A percentile compares a stretch with the other conserved stretches of the same genome.
These are phyloP conservation scores for Pseudocercospora pini-densiflorae DNA, from an alignment of 2,329 filamentous ascomycete genomes.

Conservation along the genomic window DNA sequence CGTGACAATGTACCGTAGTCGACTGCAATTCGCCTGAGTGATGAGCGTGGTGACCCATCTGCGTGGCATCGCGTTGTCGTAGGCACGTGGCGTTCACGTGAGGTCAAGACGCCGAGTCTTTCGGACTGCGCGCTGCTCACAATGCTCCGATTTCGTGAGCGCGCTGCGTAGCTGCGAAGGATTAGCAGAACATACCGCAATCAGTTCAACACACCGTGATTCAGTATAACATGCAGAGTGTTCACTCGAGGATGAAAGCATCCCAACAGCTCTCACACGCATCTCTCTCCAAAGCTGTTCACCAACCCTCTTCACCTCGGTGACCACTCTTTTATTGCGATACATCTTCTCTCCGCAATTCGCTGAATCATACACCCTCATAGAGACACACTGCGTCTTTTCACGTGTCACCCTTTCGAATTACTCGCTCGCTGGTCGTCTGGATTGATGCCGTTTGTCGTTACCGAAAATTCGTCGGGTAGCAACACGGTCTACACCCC, in stretches of 20 bases:
- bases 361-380: not conserved
- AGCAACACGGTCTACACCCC: constrained; percentile 13
- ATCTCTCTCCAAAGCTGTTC: constrained; percentile 2
- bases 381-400: not conserved
- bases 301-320: not conserved
- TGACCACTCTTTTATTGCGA: not conserved
- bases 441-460: constrained; percentile 7
- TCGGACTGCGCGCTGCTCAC: not conserved
- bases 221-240: not conserved
- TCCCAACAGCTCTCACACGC: not conserved
- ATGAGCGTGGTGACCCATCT: not conserved
- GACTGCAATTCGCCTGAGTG: not conserved
- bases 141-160: constrained; percentile 1
- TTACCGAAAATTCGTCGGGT: not conserved
- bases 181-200: constrained; percentile 1
- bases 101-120: not conserved
- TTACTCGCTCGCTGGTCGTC: not conserved
- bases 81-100: constrained; percentile 4
- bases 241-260: not conserved
- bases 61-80: not conserved
- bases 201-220: not conserved
- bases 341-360: not conserved
- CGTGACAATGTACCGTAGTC: not conserved
- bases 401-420: not conserved
- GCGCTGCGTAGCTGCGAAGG: not conserved